phyloP scores from a whole-genome alignment of 2,329 filamentous ascomycete genomes.

The Juglanconis oblonga region DNA sequence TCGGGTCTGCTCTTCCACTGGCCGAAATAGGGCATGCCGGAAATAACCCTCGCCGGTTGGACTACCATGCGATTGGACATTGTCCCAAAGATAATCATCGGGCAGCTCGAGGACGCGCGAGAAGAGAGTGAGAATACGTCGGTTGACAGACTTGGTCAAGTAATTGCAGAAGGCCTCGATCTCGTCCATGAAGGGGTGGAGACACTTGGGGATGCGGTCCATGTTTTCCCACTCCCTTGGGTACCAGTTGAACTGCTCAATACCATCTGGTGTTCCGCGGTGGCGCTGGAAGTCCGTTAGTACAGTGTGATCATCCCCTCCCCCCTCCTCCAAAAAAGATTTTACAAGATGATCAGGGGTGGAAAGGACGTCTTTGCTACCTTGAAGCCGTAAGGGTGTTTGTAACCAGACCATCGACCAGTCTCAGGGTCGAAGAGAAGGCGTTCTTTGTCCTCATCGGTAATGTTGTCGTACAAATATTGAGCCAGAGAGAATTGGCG shows the following conservation, averaged over 20 bases:
- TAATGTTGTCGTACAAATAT: constrained; percentile 48
- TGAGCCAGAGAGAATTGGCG: constrained; percentile 49
- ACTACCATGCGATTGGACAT: constrained; percentile 40
- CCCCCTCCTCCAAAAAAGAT: too few species aligned
- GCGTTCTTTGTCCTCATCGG: constrained; percentile 44
- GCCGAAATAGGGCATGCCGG: constrained; percentile 42
- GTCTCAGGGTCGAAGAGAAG: constrained; percentile 46
- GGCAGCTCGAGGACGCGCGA: constrained; percentile 42
- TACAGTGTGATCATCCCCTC: background rate
- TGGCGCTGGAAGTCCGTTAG: constrained; percentile 30
- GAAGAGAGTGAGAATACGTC: constrained; percentile 37
- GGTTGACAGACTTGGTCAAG: constrained; percentile 45
- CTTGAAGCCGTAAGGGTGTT: constrained; percentile 45
- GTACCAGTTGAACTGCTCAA: constrained; percentile 55
- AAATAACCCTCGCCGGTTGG: constrained; percentile 44
- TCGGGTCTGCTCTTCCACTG: constrained; percentile 29
- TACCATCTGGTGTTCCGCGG: constrained; percentile 42
- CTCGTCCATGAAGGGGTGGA: constrained; percentile 48
- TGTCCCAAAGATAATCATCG: constrained; percentile 41
- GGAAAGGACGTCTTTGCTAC: constrained; percentile 9
- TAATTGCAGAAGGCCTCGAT: constrained; percentile 38
- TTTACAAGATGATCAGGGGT: too few species aligned
- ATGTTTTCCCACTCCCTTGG: constrained; percentile 40
- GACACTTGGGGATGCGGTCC: constrained; percentile 41
- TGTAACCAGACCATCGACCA: constrained; percentile 49